Base-by-base conservation (phyloP, 2,329 filamentous ascomycete species). In the Ophidiomyces ophidiicola region DNA sequence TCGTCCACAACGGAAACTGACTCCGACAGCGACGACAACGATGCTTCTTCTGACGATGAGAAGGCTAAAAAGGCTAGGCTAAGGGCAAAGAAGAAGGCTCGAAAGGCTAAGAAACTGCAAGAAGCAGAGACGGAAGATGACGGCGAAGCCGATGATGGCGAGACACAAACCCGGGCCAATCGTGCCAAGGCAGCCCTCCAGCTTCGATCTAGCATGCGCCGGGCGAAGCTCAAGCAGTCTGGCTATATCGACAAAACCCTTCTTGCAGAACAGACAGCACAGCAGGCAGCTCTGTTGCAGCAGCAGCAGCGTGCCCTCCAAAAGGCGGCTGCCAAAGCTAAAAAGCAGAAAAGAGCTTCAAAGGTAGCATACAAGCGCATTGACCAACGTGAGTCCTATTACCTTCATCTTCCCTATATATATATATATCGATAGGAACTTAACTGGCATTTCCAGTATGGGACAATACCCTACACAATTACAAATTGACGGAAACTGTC, bases 331-430 rank as follows among this genome's bases (percentile, higher is more conserved):
- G 52, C 45, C 45, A 66, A 60, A 46, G 40, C 44, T 12, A 64
- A 62, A 48, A 66, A 63, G 47, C 64, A 63, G 37, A 62, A 62
- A 19, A 58, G 59, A 35, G 71, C 60, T 5, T 71, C 69, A 12
- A 75, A 73, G 44, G 61, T 74, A n/a, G 75, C 74, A n/a, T 82
- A 70, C 57, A 80, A 80, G 57, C 68, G 78, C 25, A 74, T 82
- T 1, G 78, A 82, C 57, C 70, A 80, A 52, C 59, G 66, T 65
- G 44, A 49, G 57, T 39, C 28, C 17, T 18, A 20, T 44, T 15
- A 23, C 34, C 21, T 34, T 30, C 14, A 23, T 32, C 15, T 30
- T 30, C 18, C 7, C 8, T n/a, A 8, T 24, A 18, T 25, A 7
- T 6, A 24, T 18, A 10, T 30, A 23, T n/a, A n/a, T n/a, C n/a